These are phyloP conservation scores for Hirschioporus abietinus DNA, from an alignment of 768 basidiomycete genomes.

Conservation along the genomic window DNA sequence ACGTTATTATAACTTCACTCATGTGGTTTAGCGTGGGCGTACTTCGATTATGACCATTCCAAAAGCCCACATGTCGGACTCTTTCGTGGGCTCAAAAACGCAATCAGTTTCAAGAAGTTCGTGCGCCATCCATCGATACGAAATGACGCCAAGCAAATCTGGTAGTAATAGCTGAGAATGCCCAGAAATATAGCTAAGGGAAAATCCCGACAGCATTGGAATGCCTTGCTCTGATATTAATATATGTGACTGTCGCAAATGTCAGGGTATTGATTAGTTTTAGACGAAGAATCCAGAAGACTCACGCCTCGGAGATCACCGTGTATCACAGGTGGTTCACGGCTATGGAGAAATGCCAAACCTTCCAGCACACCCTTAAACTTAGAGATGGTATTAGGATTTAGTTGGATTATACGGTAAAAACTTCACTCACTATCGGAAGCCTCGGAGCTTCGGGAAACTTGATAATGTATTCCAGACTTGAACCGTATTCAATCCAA, in stretches of 20 bases:
- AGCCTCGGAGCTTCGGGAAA: slow-evolving; percentile 9
- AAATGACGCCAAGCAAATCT: neutral
- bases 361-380: slow-evolving; percentile 12
- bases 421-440: slow-evolving; percentile 4
- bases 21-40: neutral
- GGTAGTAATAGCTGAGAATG: slow-evolving; percentile 10
- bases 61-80: slow-evolving; percentile 4
- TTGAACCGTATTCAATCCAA: slow-evolving; percentile 6
- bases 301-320: slow-evolving; percentile 12
- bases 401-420: neutral
- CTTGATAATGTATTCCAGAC: slow-evolving; percentile 6
- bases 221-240: neutral
- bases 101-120: neutral
- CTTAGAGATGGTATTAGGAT: slow-evolving; percentile 2
- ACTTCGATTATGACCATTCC: slow-evolving; percentile 6
- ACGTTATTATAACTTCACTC: slow-evolving; percentile 2
- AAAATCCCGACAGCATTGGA: slow-evolving; percentile 2
- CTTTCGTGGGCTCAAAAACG: neutral
- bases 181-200: slow-evolving; percentile 5
- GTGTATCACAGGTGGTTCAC: slow-evolving; percentile 11
- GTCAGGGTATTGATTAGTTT: neutral
- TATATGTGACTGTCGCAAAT: slow-evolving; percentile 8
- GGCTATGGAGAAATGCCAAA: slow-evolving; percentile 14
- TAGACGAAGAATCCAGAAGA: neutral
- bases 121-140: neutral